phyloP scores from a whole-genome alignment of 345 rosid species.

The Citrus sinensis region DVS_A1.0 CM039166.1:11609501-11610000 shows the following conservation, averaged over 20 bases:
- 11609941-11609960: too few species aligned
- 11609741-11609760: too few species aligned
- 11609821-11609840: too few species aligned
- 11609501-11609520: background rate
- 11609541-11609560: background rate
- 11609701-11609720: background rate
- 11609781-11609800: too few species aligned
- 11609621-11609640: background rate
- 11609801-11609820: too few species aligned
- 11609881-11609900: too few species aligned
- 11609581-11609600: background rate
- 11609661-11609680: background rate
- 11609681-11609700: background rate
- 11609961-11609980: too few species aligned
- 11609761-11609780: too few species aligned
- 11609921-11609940: too few species aligned
- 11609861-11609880: too few species aligned
- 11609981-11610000: background rate
- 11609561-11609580: conserved; percentile 14
- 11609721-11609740: background rate
- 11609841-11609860: too few species aligned
- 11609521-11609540: background rate
- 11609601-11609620: background rate
- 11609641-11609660: background rate
- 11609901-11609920: too few species aligned